Conservation (phyloP, 2,329 filamentous ascomycete species). For the Trichophaea hybrida region DNA sequence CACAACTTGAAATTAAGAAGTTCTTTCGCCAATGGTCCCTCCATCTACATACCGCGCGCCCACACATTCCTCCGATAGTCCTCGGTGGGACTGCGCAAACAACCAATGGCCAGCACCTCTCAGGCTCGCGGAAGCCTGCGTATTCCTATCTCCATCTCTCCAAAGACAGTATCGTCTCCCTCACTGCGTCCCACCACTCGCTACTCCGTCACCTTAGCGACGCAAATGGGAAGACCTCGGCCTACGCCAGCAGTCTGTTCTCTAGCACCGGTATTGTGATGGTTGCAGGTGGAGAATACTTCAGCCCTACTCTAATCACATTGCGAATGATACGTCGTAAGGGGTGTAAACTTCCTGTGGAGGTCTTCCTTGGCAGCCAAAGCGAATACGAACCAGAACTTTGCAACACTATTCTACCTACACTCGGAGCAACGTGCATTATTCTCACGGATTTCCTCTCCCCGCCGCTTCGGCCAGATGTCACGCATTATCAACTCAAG, state of each 20-base stretch:
- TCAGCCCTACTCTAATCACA: background rate
- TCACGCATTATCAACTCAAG: conserved; percentile 2
- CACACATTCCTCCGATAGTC: background rate
- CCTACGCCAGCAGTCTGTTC: background rate
- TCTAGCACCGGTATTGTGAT: background rate
- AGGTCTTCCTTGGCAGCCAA: background rate
- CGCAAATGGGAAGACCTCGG: background rate
- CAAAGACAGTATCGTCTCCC: background rate
- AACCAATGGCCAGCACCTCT: background rate
- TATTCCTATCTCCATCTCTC: background rate
- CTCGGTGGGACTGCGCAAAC: background rate
- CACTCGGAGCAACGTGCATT: background rate
- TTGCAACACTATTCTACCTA: background rate
- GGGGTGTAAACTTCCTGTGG: background rate
- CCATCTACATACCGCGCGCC: background rate
- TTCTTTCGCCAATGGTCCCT: background rate
- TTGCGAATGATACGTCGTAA: conserved; percentile 1
- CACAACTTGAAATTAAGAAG: background rate
- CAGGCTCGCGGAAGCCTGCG: background rate
- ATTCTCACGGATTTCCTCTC: background rate
- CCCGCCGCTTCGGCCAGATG: background rate
- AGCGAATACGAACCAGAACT: background rate
- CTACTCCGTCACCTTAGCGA: background rate
- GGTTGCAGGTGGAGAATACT: background rate
- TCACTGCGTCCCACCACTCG: background rate